Conservation (phyloP, 805 yeast species). For the Cyberlindnera lachancei region DNA sequence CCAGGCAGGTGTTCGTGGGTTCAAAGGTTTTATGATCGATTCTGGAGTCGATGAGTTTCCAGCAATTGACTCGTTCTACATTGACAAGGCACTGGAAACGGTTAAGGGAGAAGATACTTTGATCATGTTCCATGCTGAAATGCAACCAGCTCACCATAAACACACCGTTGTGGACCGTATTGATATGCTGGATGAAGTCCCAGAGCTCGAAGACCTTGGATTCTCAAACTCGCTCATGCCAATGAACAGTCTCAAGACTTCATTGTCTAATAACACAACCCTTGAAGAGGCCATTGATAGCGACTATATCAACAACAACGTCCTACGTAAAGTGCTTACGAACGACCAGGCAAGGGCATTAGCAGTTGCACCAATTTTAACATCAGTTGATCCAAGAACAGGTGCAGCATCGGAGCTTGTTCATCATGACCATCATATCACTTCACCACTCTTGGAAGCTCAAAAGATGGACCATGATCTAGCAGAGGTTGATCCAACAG, state of each 20-base stretch:
- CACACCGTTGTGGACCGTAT: slow-evolving; percentile 22
- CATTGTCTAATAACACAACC: slow-evolving; percentile 4
- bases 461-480: slow-evolving; percentile 33
- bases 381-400: slow-evolving; percentile 51
- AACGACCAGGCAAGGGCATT: slow-evolving; percentile 45
- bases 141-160: slow-evolving; percentile 42
- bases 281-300: slow-evolving; percentile 3
- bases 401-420: slow-evolving; percentile 34
- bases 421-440: slow-evolving; percentile 21
- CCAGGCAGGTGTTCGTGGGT: slow-evolving; percentile 84
- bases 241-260: slow-evolving; percentile 3
- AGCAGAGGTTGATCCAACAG: slow-evolving; percentile 23
- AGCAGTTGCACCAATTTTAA: slow-evolving; percentile 46
- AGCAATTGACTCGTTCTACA: slow-evolving; percentile 58
- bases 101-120: slow-evolving; percentile 62
- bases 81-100: slow-evolving; percentile 54
- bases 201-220: slow-evolving; percentile 19
- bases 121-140: slow-evolving; percentile 90
- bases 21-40: slow-evolving; percentile 87
- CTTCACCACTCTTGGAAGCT: slow-evolving; percentile 37
- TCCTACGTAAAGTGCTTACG: slow-evolving; percentile 25
- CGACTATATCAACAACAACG: slow-evolving; percentile 3
- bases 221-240: slow-evolving; percentile 2
- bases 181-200: slow-evolving; percentile 16
- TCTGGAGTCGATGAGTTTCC: slow-evolving; percentile 98